These are phyloP conservation scores for Melastoma candidum DNA, from an alignment of 441 rosid genomes.

Conservation along the genomic window DNA sequence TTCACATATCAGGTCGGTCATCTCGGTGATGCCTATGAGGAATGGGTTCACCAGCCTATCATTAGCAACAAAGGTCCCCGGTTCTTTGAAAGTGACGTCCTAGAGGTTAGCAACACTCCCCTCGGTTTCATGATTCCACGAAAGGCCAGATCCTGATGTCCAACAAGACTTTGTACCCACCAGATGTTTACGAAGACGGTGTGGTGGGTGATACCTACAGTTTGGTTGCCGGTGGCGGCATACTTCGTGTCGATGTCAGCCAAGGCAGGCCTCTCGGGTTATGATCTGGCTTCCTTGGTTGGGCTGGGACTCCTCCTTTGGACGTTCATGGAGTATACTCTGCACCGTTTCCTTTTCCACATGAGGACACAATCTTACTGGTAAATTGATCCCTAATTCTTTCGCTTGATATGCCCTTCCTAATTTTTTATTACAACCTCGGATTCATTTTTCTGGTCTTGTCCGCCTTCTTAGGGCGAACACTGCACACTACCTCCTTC, in stretches of 20 bases:
- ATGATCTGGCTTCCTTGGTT: conserved; percentile 41
- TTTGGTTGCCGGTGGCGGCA: conserved; percentile 87
- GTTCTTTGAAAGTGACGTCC: too few species aligned
- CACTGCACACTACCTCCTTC: conserved; percentile 86
- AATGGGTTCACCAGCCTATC: too few species aligned
- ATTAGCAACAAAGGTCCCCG: too few species aligned
- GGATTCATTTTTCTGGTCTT: conserved; percentile 1
- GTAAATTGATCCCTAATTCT: conserved; percentile 20
- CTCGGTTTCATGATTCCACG: too few species aligned
- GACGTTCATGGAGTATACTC: conserved; percentile 76
- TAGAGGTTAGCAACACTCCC: too few species aligned
- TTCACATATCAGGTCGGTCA: too few species aligned
- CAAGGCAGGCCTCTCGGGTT: conserved; percentile 49
- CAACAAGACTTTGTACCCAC: not conserved
- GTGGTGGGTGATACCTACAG: conserved; percentile 92
- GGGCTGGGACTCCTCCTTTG: conserved; percentile 56
- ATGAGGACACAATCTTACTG: conserved; percentile 74
- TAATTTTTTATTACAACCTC: too few species aligned
- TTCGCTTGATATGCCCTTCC: not conserved
- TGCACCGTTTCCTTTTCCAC: conserved; percentile 97
- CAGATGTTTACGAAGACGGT: conserved; percentile 85
- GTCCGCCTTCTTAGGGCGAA: conserved; percentile 48
- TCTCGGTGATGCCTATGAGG: too few species aligned
- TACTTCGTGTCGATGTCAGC: conserved; percentile 50
- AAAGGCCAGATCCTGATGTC: too few species aligned